Evolutionary conservation across 169 alveolate species (phyloP).

Genomic region (Plasmodium billcollinsi): DNA sequence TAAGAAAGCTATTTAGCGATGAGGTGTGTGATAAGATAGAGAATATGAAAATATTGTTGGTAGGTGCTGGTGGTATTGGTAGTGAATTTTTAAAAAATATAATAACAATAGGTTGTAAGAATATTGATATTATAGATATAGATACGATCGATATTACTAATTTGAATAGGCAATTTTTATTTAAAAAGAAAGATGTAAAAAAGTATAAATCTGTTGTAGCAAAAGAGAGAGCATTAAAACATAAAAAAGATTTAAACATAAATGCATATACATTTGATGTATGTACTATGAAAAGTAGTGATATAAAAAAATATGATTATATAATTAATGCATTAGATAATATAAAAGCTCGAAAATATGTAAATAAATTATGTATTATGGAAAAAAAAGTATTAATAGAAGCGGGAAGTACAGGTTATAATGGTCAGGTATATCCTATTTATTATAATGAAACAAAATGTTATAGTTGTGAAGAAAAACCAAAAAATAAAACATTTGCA

Average conservation of each 20-base stretch:
- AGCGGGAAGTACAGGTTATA: slow-evolving; percentile 97
- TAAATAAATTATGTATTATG: slow-evolving; percentile 93
- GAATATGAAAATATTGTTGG: slow-evolving; percentile 86
- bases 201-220: slow-evolving; percentile 93
- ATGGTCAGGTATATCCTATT: slow-evolving; percentile 93
- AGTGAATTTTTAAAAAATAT: slow-evolving; percentile 97
- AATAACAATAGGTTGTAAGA: slow-evolving; percentile 93
- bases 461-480: slow-evolving; percentile 94
- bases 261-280: slow-evolving; percentile 84
- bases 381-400: slow-evolving; percentile 94
- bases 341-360: slow-evolving; percentile 95
- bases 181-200: slow-evolving; percentile 85
- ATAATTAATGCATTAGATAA: slow-evolving; percentile 97
- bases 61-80: slow-evolving; percentile 99
- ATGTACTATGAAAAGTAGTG: slow-evolving; percentile 88
- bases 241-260: slow-evolving; percentile 75
- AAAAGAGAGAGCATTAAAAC: slow-evolving; percentile 83
- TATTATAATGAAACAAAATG: slow-evolving; percentile 92
- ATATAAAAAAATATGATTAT: slow-evolving; percentile 88
- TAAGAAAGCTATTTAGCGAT: slow-evolving; percentile 73
- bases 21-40: slow-evolving; percentile 78
- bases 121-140: slow-evolving; percentile 95
- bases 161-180: slow-evolving; percentile 98
- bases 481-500: slow-evolving; percentile 93
- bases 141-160: slow-evolving; percentile 98